Evolutionary conservation across 2,329 filamentous ascomycete genomes (phyloP), one percentile per base, ranked within the genome.

Genomic region (Exophiala sp.): DNA sequence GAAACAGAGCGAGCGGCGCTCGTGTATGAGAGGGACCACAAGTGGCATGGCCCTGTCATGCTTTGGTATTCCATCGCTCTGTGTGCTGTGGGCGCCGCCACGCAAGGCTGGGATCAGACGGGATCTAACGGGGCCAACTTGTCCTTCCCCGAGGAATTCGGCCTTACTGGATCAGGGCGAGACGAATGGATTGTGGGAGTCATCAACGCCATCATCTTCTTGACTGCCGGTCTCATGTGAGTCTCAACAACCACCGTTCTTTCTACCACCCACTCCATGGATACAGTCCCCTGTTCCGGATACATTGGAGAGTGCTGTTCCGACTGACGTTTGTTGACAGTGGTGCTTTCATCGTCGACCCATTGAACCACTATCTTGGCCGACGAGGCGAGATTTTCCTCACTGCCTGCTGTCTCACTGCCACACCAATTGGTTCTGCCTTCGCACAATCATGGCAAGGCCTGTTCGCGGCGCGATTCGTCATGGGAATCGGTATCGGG

Each of bases 291-390:
- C n/a, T n/a, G n/a, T n/a, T n/a, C n/a, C n/a, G n/a, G n/a, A n/a
- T n/a, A 40, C 23, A 22, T 14, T 29, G 14, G 9, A n/a, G 37
- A 39, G 13, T 39, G 8, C 6, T 23, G 18, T 6, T 19, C 37
- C 24, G 35, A 38, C 19, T 38, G 8, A 38, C 35, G 10, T n/a
- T 38, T 11, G 19, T 24, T 8, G 8, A 27, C 18, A 41, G 38
- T 24, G 13, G 45, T 46, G 11, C 52, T 52, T 35, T 83, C 57
- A 74, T 87, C 18, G 80, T 80, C 67, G 63, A 64, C 48, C 63
- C 63, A 14, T 34, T 61, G 18, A 65, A 65, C 50, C 53, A 60
- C 24, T 62, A 58, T 40, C 47, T 64, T 9, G 63, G 62, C 6
- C 60, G 63, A 16, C 58, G 62, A 5, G 62, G 62, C 2, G 57